Percentiles rank a stretch among this genome's conserved stretches.
Conservation (phyloP, 116 monocot species). For the Trichopus zeylanicus region DNA sequence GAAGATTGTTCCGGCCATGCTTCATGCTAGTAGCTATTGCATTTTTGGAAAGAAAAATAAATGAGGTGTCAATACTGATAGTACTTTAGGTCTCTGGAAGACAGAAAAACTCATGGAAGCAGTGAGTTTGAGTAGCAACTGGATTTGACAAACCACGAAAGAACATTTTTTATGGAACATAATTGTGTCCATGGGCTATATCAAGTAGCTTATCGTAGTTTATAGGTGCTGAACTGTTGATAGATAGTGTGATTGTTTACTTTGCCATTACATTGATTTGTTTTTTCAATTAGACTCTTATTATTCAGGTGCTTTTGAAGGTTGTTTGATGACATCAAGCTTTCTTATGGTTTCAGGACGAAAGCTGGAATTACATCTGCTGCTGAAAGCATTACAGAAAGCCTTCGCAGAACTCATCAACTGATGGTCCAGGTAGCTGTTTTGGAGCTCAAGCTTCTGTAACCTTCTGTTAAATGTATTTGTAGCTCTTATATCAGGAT, state of each 20-base stretch:
- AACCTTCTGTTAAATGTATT: background rate
- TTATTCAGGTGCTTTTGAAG: background rate
- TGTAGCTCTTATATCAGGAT: background rate
- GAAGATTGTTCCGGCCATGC: too few relatives aligned
- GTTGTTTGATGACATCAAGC: background rate
- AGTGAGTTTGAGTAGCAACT: too few relatives aligned
- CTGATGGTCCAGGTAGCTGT: conserved; percentile 85
- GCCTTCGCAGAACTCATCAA: conserved; percentile 82
- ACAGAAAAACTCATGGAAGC: too few relatives aligned
- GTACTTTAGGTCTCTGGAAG: too few relatives aligned
- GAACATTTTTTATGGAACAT: too few relatives aligned
- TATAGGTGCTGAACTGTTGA: background rate
- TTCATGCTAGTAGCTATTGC: too few relatives aligned
- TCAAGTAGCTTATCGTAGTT: background rate
- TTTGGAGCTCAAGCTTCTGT: background rate
- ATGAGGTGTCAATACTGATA: too few relatives aligned
- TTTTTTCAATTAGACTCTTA: background rate
- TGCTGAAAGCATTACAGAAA: conserved; percentile 93
- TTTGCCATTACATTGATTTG: background rate
- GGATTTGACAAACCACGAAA: too few relatives aligned
- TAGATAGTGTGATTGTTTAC: background rate
- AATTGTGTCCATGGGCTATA: background rate
- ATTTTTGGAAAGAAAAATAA: too few relatives aligned
- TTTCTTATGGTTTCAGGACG: conserved; percentile 41
- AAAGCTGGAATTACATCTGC: conserved; percentile 91